Base-by-base conservation (phyloP, 306 rosid species). In the Hippophae tibetana region DNA sequence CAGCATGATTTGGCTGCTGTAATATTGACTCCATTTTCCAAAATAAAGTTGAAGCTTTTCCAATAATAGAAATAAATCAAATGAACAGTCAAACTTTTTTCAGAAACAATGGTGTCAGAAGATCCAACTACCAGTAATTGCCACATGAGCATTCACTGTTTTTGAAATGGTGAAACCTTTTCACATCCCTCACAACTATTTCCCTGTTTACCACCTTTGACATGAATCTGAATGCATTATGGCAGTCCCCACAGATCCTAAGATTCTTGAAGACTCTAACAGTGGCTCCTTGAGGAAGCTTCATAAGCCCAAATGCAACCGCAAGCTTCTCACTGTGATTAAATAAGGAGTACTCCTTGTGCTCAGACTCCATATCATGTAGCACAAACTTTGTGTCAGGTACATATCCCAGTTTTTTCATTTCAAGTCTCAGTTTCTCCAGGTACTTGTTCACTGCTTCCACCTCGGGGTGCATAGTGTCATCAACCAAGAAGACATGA, bases 301-400 rank as follows among this genome's bases (percentile, higher is more conserved):
- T 66, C 71, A 66, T 57, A 13, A 66, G 57, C 31, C 63, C 71
- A 47, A 57, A 58, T 47, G 48, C 71, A 58, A 66, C 71, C 8
- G 63, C 71, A 66, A 66, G 71, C 51, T 57, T 56, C 51, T 66
- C 71, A 50, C 71, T 66, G 42, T 65, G 71, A 66, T 63, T 57
- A 57, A 57, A 50, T 64, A 57, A 66, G 4, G 41, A 57, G 42
- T 58, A 40, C 41, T 49, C 71, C 47, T 67, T 58, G 10, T 66
- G 71, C 47, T 66, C 71, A 14, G 57, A 66, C 50, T 66, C 71
- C 51, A 57, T 66, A 57, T 57, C 57, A 58, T 67, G 71, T 23
- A 58, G n/a, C 43, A 58, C 71, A 48, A 38, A 67, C 58, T 46
- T 67, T 7, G 71, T 67, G 26, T 67, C 64, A 6, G 64, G 64